phyloP scores from a whole-genome alignment of 192 early-diverging fungal species.

The Dispira simplex region DNA sequence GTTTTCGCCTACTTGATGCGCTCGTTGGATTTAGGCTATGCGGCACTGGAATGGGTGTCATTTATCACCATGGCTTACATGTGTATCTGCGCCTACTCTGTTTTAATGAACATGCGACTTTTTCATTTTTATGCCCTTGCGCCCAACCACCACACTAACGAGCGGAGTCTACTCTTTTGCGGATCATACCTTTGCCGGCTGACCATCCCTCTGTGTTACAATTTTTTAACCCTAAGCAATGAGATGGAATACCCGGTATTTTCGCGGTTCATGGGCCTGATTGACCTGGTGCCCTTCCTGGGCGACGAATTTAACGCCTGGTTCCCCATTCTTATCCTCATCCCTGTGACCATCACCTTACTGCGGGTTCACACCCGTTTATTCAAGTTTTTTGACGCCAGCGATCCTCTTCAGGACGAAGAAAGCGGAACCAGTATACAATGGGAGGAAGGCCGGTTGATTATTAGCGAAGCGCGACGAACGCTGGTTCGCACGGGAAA shows the following conservation, averaged over 20 bases:
- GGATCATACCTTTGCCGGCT: conserved; percentile 81
- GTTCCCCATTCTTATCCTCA: conserved; percentile 72
- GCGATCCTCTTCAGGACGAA: conserved; percentile 13
- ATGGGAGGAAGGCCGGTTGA: conserved; percentile 23
- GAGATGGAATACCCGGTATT: conserved; percentile 36
- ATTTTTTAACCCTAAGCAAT: conserved; percentile 64
- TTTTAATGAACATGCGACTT: conserved; percentile 77
- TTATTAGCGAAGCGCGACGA: conserved; percentile 25
- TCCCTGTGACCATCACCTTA: conserved; percentile 55
- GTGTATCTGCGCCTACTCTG: conserved; percentile 83
- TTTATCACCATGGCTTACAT: conserved; percentile 76
- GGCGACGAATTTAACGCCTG: conserved; percentile 77
- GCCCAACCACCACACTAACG: conserved; percentile 87
- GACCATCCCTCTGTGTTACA: conserved; percentile 82
- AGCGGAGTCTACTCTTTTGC: conserved; percentile 78
- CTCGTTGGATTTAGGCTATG: conserved; percentile 35
- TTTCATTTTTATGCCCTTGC: conserved; percentile 83
- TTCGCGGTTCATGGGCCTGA: conserved; percentile 53
- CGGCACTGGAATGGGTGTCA: conserved; percentile 46
- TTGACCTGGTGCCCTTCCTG: conserved; percentile 80
- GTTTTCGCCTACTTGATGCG: conserved; percentile 50
- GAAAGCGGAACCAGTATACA: conserved; percentile 22
- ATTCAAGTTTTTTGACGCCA: conserved; percentile 36
- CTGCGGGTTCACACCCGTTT: conserved; percentile 77
- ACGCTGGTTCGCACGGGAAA: conserved; percentile 18